Evolutionary conservation across 1,284 basidiomycete species (phyloP).

Genomic region (Ganoderma sp.): DNA sequence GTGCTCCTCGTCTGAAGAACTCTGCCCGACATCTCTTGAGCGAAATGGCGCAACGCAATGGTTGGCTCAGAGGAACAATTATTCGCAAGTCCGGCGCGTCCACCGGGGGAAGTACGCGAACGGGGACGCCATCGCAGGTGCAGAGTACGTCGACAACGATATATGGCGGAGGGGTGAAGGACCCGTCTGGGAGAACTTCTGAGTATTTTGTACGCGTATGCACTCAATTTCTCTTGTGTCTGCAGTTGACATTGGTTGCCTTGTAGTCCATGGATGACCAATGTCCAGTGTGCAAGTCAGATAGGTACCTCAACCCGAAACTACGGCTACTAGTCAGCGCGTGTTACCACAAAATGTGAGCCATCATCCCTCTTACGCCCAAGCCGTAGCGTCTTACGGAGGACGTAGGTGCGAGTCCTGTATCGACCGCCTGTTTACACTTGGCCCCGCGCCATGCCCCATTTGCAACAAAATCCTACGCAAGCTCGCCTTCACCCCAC

Average conservation of each 20-base stretch:
- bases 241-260: neutral
- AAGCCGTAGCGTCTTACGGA: constrained; percentile 12
- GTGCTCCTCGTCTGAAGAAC: neutral
- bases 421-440: constrained; percentile 94
- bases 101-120: constrained; percentile 54
- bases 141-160: constrained; percentile 73
- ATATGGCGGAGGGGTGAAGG: constrained; percentile 82
- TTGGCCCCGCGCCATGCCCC: constrained; percentile 97
- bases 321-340: constrained; percentile 92
- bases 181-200: constrained; percentile 76
- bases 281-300: constrained; percentile 97
- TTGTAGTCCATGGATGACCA: constrained; percentile 88
- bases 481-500: constrained; percentile 93
- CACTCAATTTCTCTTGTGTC: neutral
- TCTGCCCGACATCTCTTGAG: neutral
- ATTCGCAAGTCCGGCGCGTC: constrained; percentile 66
- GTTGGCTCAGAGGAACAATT: constrained; percentile 75
- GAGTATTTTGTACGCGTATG: constrained; percentile 73
- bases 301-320: constrained; percentile 94
- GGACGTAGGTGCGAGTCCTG: constrained; percentile 90
- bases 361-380: constrained; percentile 1
- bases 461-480: constrained; percentile 89
- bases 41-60: constrained; percentile 27
- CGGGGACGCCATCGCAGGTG: constrained; percentile 65
- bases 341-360: constrained; percentile 98